Conservation (phyloP, 2,329 filamentous ascomycete genomes). For the Ophiostoma fasciatum region DNA sequence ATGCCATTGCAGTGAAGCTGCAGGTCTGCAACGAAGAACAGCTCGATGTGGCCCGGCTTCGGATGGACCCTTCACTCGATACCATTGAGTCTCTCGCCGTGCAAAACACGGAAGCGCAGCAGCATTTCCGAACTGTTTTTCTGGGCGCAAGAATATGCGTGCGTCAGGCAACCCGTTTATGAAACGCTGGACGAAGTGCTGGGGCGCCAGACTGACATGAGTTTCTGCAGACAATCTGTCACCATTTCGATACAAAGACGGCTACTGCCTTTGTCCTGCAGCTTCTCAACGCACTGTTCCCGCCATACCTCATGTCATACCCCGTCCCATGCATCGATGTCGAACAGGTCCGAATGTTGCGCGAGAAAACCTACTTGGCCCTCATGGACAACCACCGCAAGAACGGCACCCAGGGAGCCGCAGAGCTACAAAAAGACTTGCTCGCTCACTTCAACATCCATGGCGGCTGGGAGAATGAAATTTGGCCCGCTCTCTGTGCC, state of each 20-base stretch:
- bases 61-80: conserved; percentile 3
- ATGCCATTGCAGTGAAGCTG: conserved; percentile 4
- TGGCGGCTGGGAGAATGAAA: conserved; percentile 3
- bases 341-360: conserved; percentile 5
- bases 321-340: conserved; percentile 6
- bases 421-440: neutral
- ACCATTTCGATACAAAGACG: conserved; percentile 5
- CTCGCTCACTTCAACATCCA: conserved; percentile 4
- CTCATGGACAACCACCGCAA: conserved; percentile 6
- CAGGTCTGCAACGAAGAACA: conserved; percentile 1
- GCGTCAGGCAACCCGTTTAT: conserved; percentile 2
- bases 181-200: no score
- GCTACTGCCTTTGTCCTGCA: conserved; percentile 7
- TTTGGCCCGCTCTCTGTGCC: conserved; percentile 5
- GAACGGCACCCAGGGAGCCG: neutral
- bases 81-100: conserved; percentile 5
- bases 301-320: conserved; percentile 11
- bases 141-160: conserved; percentile 11
- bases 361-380: conserved; percentile 5
- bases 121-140: conserved; percentile 8
- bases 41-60: conserved; percentile 5
- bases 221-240: conserved; percentile 6
- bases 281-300: conserved; percentile 12
- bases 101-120: conserved; percentile 7
- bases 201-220: no score